Base-by-base conservation (phyloP, 2,329 filamentous ascomycete genomes). In the Cytospora piceicola region DNA sequence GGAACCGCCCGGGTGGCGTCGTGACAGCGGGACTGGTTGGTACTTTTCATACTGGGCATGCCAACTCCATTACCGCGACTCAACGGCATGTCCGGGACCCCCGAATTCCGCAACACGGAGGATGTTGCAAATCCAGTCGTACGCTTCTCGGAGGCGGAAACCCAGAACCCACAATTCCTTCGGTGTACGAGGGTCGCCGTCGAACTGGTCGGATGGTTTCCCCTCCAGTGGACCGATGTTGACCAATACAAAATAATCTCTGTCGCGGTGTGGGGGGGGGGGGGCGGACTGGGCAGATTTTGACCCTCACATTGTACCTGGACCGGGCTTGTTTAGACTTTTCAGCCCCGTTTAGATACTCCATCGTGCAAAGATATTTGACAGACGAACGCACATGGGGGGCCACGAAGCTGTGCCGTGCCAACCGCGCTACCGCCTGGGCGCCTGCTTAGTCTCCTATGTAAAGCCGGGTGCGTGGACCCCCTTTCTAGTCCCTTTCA, bases 401-500 rank as follows among this genome's bases (percentile, higher is more conserved):
- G 14, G 12, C 46, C n/a, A 22, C 2, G 6, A 49, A 49, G 46
- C n/a, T 49, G 11, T 24, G 1, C 14, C 20, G 9, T 24, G 1
- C 14, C 20, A 3, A 24, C 4, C 14, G 22, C 2, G n/a, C 11
- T 24, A 14, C 42, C 42, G 9, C 36, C 12, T 15, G 36, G 36
- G 42, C n/a, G 4, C 20, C 39, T 34, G 5, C 14, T 4, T 20
- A 17, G 2, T 9, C 22, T n/a, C 20, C 17, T 46, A n/a, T 9
- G n/a, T 46, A 8, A 1, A 46, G 14, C 5, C 34, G 34, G 34
- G 12, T 12, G 34, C 34, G n/a, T n/a, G 42, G 6, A 46, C 42
- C 6, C 20, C 20, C n/a, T n/a, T 7, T 49, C 5, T 39, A 63
- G n/a, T 63, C 61, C 53, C 61, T 63, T 53, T 63, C 61, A 20